Evolutionary conservation across 2,329 filamentous ascomycete genomes (phyloP).

Genomic region (Epichloe sibirici): DNA sequence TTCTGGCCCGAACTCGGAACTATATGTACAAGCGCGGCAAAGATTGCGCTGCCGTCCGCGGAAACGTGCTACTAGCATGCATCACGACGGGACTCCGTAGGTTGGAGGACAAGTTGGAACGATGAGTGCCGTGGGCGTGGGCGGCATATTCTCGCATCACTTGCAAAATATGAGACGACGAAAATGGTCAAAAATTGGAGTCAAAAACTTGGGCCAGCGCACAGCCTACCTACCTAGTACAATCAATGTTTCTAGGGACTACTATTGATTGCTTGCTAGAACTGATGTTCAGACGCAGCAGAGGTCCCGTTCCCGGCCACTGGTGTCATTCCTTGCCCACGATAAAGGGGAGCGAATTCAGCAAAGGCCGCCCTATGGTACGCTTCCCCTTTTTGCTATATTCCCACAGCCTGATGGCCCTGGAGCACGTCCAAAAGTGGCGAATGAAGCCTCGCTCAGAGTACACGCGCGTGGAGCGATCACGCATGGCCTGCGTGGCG

Average conservation of each 20-base stretch:
- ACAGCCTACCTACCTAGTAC: too few relatives aligned
- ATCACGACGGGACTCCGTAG: constrained; percentile 33
- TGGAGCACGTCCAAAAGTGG: constrained; percentile 1
- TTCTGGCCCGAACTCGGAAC: constrained; percentile 24
- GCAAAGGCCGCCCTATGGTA: background rate
- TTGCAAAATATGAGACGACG: too few relatives aligned
- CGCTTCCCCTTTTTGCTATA: background rate
- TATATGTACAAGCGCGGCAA: constrained; percentile 30
- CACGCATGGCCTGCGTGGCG: background rate
- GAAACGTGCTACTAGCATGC: constrained; percentile 39
- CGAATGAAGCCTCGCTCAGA: background rate
- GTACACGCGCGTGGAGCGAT: background rate
- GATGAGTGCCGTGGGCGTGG: too few relatives aligned
- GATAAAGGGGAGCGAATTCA: background rate
- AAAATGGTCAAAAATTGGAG: too few relatives aligned
- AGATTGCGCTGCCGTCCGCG: constrained; percentile 31
- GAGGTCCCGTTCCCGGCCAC: too few relatives aligned
- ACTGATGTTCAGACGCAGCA: too few relatives aligned
- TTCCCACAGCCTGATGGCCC: background rate
- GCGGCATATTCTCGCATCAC: too few relatives aligned
- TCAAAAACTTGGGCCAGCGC: too few relatives aligned
- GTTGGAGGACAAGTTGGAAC: background rate
- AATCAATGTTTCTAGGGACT: too few relatives aligned
- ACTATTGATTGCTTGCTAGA: too few relatives aligned
- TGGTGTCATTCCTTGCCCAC: background rate